Conservation (phyloP, 2,329 filamentous ascomycete species). For the Xylariaceae sp. region DNA sequence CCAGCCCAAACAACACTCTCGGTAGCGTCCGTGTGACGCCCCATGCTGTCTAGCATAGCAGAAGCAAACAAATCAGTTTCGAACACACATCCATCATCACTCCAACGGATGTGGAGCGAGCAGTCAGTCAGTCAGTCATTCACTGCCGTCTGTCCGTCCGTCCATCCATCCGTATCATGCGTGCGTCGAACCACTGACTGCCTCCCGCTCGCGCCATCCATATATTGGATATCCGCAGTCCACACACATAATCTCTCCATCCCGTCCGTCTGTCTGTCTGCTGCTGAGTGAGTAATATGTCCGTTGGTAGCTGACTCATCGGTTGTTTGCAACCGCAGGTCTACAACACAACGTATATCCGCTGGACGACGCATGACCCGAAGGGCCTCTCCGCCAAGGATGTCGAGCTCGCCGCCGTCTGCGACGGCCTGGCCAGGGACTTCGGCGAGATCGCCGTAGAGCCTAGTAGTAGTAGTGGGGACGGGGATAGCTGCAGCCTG, state of each 20-base stretch:
- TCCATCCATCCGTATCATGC: no score
- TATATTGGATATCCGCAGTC: neutral
- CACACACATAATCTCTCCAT: neutral
- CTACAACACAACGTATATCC: slow-evolving; percentile 70
- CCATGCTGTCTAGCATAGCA: neutral
- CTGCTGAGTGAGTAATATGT: neutral
- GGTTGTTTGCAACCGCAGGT: slow-evolving; percentile 48
- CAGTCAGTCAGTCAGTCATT: neutral
- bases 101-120: neutral
- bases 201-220: no score
- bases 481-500: slow-evolving; percentile 38
- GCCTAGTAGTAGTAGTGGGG: neutral
- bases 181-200: no score
- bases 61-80: neutral
- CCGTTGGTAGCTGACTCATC: slow-evolving; percentile 15
- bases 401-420: slow-evolving; percentile 62
- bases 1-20: neutral
- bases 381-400: slow-evolving; percentile 67
- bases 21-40: neutral
- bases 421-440: slow-evolving; percentile 60
- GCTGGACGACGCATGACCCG: slow-evolving; percentile 74
- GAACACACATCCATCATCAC: neutral
- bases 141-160: no score
- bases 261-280: neutral
- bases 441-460: slow-evolving; percentile 55